Conservation (phyloP, 768 basidiomycete genomes). For the Cystobasidium onofrii region DNA sequence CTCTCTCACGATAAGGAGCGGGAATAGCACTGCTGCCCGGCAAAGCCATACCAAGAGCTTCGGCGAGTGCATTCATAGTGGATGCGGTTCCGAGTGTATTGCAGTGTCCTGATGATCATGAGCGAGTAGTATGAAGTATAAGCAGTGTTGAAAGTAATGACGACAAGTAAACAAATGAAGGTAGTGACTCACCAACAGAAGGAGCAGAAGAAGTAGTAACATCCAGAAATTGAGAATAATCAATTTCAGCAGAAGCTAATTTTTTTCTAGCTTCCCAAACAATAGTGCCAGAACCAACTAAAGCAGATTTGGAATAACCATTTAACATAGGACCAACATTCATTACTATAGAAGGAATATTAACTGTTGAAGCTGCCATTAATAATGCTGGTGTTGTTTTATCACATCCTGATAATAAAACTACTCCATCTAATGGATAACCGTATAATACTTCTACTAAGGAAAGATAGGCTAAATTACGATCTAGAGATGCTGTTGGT, state of each 20-base stretch:
- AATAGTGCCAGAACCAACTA: conserved; percentile 44
- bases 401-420: conserved; percentile 42
- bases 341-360: conserved; percentile 44
- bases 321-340: conserved; percentile 46
- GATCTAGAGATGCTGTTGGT: conserved; percentile 44
- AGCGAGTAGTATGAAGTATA: no score
- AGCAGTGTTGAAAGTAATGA: no score
- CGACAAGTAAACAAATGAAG: no score
- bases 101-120: conserved; percentile 37
- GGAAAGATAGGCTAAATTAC: conserved; percentile 44
- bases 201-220: conserved; percentile 38
- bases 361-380: conserved; percentile 35
- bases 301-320: conserved; percentile 36
- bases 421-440: conserved; percentile 45
- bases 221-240: conserved; percentile 32
- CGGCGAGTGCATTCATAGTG: conserved; percentile 45
- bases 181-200: conserved; percentile 41
- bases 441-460: conserved; percentile 45
- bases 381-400: conserved; percentile 32
- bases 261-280: conserved; percentile 43
- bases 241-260: conserved; percentile 41
- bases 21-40: conserved; percentile 44
- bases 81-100: conserved; percentile 45
- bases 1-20: conserved; percentile 45
- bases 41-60: conserved; percentile 45